Base-by-base conservation (phyloP, 345 rosid species). In the Clarkia xantiana region DNA sequence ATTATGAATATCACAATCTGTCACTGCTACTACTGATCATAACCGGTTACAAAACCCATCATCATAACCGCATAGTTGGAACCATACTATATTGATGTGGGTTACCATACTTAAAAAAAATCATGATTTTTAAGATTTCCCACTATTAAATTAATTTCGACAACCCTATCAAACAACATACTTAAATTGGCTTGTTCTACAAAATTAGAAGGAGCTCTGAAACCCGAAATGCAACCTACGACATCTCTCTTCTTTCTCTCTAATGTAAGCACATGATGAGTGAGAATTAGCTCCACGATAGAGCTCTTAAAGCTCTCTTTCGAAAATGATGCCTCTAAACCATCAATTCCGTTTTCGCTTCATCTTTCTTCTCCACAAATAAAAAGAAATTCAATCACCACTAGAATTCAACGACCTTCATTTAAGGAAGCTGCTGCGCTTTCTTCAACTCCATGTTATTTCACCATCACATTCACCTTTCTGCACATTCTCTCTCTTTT, bases 271-370 rank as follows among this genome's bases (percentile, higher is more conserved):
- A 46, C 12, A 34, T 49, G 53, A 49, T 34, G 53, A 29, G 9
- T 13, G 41, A 49, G 36, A 29, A 10, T 7, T 45, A 45, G 20
- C 47, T 20, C 45, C 23, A 23, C 17, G 36, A 40, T 47, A 47
- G 18, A 9, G 11, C 10, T 14, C 18, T 65, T 91, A 82, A 76
- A 85, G 79, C 82, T 65, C 69, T 71, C 43, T 67, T 62, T 11
- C 36, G 36, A 29, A 29, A 29, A 29, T 10, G 36, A 29, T 29
- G 10, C 23, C 17, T 39, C 22, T 42, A 44, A 6, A 11, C 11
- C 20, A 50, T 41, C 49, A 18, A 13, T 42, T 10, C 25, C 11
- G 3, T 17, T n/a, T 40, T 1, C 5, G 11, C 36, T 42, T 14
- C 8, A 15, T 38, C 52, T 14, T 39, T 9, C 17, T 29, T 5